Conservation (phyloP, 2,329 filamentous ascomycete species). For the Colletotrichum higginsianum region DNA sequence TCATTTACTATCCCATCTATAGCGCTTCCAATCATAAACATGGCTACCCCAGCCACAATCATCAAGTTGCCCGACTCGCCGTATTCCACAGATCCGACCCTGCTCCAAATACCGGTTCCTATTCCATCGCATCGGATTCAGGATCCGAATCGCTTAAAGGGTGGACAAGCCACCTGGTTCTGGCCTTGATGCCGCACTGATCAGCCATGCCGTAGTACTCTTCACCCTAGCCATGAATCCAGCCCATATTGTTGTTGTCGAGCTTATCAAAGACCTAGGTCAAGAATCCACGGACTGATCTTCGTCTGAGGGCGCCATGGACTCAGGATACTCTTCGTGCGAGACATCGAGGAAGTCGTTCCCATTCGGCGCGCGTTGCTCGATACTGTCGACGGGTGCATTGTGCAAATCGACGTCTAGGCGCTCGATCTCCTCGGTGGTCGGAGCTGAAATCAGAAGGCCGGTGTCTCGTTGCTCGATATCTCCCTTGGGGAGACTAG, state of each 20-base stretch:
- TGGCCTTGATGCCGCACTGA: conserved; percentile 16
- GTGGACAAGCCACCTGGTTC: conserved; percentile 15
- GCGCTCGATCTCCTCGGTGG: background rate
- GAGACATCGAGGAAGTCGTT: no score
- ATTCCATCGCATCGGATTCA: background rate
- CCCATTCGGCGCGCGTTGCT: no score
- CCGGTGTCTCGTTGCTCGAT: background rate
- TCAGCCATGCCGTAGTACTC: conserved; percentile 5
- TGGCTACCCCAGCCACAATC: background rate
- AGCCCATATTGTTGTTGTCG: conserved; percentile 22
- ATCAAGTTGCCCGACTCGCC: background rate
- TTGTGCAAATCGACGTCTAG: background rate
- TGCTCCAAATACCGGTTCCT: no score
- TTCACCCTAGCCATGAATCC: conserved; percentile 23
- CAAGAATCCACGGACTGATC: background rate
- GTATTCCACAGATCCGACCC: background rate
- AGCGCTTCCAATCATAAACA: background rate
- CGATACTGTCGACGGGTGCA: no score
- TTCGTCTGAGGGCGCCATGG: background rate
- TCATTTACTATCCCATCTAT: conserved; percentile 1
- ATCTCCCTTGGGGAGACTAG: conserved; percentile 2
- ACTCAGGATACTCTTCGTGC: background rate
- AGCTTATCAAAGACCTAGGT: conserved; percentile 10
- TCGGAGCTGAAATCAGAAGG: background rate
- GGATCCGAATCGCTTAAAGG: background rate